A percentile compares a stretch with the other conserved stretches of the same genome.
phyloP scores from a whole-genome alignment of 2,329 filamentous ascomycete genomes.

The Ophiostoma himal-ulmi region DNA sequence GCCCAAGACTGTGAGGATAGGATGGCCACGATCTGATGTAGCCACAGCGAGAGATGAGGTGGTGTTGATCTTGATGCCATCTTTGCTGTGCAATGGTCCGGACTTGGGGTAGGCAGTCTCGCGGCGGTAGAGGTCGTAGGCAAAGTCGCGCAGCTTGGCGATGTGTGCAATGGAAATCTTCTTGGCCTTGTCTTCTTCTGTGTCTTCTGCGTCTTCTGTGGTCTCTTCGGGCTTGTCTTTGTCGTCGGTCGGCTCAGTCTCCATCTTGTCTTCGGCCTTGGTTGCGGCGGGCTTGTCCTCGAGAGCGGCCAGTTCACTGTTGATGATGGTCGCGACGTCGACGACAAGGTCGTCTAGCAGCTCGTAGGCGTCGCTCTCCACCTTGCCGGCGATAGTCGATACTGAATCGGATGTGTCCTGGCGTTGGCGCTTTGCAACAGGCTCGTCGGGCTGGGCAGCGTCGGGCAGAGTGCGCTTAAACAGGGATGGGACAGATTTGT shows the following conservation, averaged over 20 bases:
- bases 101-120: conserved; percentile 50
- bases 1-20: conserved; percentile 69
- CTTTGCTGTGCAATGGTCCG: conserved; percentile 28
- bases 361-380: conserved; percentile 47
- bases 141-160: conserved; percentile 55
- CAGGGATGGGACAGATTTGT: conserved; percentile 46
- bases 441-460: conserved; percentile 42
- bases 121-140: conserved; percentile 56
- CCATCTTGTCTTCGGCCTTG: not conserved
- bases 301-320: conserved; percentile 43
- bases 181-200: conserved; percentile 23
- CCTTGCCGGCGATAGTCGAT: conserved; percentile 48
- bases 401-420: conserved; percentile 36
- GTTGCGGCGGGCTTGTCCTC: conserved; percentile 27
- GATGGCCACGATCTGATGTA: conserved; percentile 38
- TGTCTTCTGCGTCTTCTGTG: not conserved
- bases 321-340: conserved; percentile 41
- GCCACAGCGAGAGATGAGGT: not conserved
- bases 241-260: not conserved
- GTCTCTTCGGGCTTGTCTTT: not conserved
- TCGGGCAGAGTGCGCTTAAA: conserved; percentile 47
- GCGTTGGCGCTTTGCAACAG: conserved; percentile 56
- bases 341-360: conserved; percentile 60
- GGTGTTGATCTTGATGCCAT: conserved; percentile 8
- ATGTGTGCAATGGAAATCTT: conserved; percentile 41